phyloP scores from a whole-genome alignment of 768 basidiomycete species.

The Lactarius evosmus region DNA sequence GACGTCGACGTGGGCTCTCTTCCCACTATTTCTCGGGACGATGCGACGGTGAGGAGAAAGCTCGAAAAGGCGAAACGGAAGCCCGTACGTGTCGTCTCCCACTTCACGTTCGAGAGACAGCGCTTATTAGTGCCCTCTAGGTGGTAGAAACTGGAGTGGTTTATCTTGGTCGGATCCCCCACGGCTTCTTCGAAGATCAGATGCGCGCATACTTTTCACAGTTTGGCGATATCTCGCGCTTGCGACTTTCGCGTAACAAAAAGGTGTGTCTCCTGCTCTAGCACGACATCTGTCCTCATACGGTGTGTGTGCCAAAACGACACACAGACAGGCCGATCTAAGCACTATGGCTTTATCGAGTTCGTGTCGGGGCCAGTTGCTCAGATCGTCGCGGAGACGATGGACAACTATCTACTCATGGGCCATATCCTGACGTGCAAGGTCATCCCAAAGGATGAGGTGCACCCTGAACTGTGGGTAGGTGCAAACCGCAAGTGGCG shows the following conservation, averaged over 20 bases:
- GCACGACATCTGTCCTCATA: neutral
- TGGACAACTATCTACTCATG: conserved; percentile 97
- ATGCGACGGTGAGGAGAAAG: conserved; percentile 64
- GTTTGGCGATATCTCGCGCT: conserved; percentile 85
- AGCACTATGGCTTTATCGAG: conserved; percentile 96
- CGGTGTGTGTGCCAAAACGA: neutral
- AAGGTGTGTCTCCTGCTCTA: conserved; percentile 48
- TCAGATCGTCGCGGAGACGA: conserved; percentile 94
- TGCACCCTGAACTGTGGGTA: conserved; percentile 93
- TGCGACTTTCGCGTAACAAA: conserved; percentile 91
- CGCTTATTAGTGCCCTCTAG: conserved; percentile 34
- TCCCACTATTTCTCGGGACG: conserved; percentile 87
- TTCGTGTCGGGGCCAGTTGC: conserved; percentile 88
- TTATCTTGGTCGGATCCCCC: conserved; percentile 87
- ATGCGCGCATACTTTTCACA: conserved; percentile 91
- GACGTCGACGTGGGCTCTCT: conserved; percentile 67
- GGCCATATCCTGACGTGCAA: conserved; percentile 93
- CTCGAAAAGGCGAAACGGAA: conserved; percentile 54
- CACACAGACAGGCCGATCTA: conserved; percentile 84
- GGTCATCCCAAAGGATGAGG: conserved; percentile 81
- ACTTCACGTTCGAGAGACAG: no score
- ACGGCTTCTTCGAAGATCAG: conserved; percentile 97
- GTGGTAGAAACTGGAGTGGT: conserved; percentile 76
- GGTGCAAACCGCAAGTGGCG: conserved; percentile 96
- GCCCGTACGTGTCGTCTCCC: conserved; percentile 48